phyloP scores from a whole-genome alignment of 805 yeast species.

The Pachysolen tannophilus region DNA sequence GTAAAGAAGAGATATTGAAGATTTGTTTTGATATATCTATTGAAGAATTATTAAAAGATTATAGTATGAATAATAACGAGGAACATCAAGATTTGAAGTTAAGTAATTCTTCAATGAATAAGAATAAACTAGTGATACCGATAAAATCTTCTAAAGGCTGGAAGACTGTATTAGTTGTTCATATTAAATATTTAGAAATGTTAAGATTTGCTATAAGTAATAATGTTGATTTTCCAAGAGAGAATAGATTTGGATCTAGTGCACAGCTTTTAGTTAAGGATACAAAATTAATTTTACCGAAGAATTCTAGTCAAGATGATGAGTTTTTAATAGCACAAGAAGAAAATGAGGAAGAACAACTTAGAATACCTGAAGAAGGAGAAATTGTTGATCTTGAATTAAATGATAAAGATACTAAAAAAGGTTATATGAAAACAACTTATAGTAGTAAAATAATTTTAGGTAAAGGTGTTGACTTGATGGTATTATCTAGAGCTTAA shows the following conservation, averaged over 20 bases:
- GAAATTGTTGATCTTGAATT: background rate
- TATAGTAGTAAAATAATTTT: constrained; percentile 1
- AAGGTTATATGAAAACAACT: background rate
- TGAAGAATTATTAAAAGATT: constrained; percentile 1
- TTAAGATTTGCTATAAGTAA: background rate
- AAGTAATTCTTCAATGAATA: constrained; percentile 3
- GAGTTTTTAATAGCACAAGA: no score
- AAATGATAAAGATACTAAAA: constrained; percentile 2
- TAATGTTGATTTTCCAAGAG: background rate
- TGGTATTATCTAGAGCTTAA: constrained; percentile 3
- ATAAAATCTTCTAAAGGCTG: constrained; percentile 7
- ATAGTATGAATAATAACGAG: background rate
- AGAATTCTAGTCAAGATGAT: no score
- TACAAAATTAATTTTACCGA: no score
- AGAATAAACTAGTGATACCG: constrained; percentile 4
- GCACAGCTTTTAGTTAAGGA: constrained; percentile 4
- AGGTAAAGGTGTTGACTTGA: constrained; percentile 5
- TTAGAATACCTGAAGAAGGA: background rate
- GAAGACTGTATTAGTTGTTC: constrained; percentile 3
- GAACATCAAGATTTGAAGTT: constrained; percentile 3
- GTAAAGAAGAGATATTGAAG: constrained; percentile 2
- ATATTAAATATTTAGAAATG: constrained; percentile 2
- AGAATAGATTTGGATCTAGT: constrained; percentile 4
- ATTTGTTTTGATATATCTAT: constrained; percentile 3
- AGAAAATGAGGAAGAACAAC: background rate